Base-by-base conservation (phyloP, 257 asterid species). In the Solanum tarapatanum region DNA sequence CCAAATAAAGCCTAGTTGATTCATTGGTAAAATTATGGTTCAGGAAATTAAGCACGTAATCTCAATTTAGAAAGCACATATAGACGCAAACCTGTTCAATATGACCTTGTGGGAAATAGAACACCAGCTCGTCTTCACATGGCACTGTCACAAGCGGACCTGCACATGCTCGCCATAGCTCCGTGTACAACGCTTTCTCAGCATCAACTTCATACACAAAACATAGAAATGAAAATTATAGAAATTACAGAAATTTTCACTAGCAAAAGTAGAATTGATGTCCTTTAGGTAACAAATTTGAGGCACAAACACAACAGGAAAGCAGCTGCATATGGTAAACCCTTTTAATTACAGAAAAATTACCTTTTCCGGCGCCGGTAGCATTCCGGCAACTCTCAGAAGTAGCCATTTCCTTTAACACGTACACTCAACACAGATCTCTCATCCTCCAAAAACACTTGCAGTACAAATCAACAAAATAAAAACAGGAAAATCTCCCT, bases 161-260 rank as follows among this genome's bases (percentile, higher is more conserved):
- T 45, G 99, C 99, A 86, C 99, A 97, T 14, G 99, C 98, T 87
- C 90, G 93, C 99, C 99, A 97, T 43, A 97, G 95, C 93, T 95
- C 99, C 85, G 92, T 91, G 92, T 94, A 97, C 73, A 97, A 89
- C 87, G 99, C 98, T 55, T 88, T 87, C 92, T 94, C 98, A 75
- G 93, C 94, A 91, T 95, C 98, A 76, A 90, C 99, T 93, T 39
- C 43, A 80, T 17, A 69, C 33, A 86, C 73, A 86, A 75, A 70
- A 39, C 32, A 14, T 12, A 11, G 24, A 36, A 16, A 85, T 5
- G n/a, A 28, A 69, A 83, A 73, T 41, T 35, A 24, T 39, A 33
- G 13, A 77, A 80, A 80, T 16, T 79, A 41, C 66, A 28, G 82
- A 5, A 21, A 36, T 55, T 55, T 55, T 55, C 64, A 55, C 10